Conservation (phyloP, 2,329 filamentous ascomycete species). For the Whalleya microplaca region DNA sequence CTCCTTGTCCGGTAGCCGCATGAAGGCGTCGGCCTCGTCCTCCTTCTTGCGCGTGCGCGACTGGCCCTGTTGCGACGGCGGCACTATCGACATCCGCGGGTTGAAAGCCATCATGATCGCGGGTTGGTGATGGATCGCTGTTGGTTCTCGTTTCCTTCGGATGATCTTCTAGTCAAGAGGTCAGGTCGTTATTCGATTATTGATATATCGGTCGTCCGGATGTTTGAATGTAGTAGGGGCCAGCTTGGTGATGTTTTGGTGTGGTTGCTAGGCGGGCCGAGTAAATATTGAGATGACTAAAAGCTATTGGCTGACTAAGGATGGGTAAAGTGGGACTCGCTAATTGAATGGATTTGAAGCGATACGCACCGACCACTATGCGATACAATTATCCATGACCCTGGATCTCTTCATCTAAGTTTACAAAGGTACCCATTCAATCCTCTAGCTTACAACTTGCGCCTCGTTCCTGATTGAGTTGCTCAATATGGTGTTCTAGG, state of each 20-base stretch:
- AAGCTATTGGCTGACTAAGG: neutral
- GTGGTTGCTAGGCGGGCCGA: slow-evolving; percentile 23
- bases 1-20: slow-evolving; percentile 69
- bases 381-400: neutral
- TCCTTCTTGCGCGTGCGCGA: slow-evolving; percentile 61
- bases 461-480: no score
- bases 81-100: slow-evolving; percentile 63
- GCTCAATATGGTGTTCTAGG: neutral
- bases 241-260: slow-evolving; percentile 22
- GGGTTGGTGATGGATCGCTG: neutral
- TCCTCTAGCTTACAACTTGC: no score
- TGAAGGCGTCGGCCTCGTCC: slow-evolving; percentile 61
- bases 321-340: neutral
- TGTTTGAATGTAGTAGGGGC: neutral
- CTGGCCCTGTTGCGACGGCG: slow-evolving; percentile 55
- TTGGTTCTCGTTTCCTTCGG: neutral
- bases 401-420: no score
- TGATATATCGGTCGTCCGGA: neutral
- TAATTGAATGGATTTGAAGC: neutral
- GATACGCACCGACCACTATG: neutral
- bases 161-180: neutral
- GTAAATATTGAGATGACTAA: slow-evolving; percentile 21
- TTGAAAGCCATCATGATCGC: slow-evolving; percentile 58
- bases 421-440: no score
- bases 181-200: neutral